phyloP scores from a whole-genome alignment of 257 asterid species.

The Solanum paucissectum region DNA sequence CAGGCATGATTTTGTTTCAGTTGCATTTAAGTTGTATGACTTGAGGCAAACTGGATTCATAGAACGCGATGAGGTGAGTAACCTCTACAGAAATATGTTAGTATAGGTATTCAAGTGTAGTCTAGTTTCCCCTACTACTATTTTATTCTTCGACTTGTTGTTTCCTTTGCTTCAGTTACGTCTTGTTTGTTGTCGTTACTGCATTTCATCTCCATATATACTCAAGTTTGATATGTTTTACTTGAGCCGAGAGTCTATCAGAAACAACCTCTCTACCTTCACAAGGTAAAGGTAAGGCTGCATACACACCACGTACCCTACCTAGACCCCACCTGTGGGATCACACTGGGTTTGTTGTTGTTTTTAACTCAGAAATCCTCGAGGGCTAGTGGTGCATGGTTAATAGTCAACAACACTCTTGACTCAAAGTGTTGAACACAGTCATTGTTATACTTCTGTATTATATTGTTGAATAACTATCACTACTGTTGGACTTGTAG shows the following conservation, averaged over 20 bases:
- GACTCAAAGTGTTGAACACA: background rate
- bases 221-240: background rate
- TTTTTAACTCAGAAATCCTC: background rate
- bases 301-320: background rate
- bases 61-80: constrained; percentile 55
- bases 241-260: background rate
- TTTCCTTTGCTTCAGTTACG: background rate
- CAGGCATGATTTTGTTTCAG: constrained; percentile 25
- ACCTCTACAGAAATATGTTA: background rate
- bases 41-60: constrained; percentile 48
- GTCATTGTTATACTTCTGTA: background rate
- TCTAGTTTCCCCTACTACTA: background rate
- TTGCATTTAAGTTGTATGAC: constrained; percentile 57
- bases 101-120: background rate
- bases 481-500: constrained; percentile 13
- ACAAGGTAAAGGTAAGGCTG: background rate
- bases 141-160: background rate
- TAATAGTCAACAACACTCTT: background rate
- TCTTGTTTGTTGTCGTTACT: background rate
- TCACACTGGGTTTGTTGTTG: background rate
- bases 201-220: background rate
- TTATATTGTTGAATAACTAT: background rate
- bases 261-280: background rate
- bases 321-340: background rate
- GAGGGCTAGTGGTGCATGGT: background rate